Percentiles rank a stretch among this genome's conserved stretches.
phyloP scores from a whole-genome alignment of 2,329 filamentous ascomycete species.

The Apiospora koreana region DNA sequence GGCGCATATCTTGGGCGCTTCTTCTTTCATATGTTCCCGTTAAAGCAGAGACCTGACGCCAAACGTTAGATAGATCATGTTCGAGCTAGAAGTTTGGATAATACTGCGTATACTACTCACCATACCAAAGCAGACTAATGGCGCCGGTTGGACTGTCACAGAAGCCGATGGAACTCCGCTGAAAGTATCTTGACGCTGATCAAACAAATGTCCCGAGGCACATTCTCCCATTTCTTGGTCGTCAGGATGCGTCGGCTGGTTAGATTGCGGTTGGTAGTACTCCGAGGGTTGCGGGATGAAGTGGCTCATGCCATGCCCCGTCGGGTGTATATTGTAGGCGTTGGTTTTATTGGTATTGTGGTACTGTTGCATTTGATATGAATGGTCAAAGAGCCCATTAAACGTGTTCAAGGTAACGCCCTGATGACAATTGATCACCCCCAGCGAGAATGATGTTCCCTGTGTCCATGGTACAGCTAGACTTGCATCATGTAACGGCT shows the following conservation, averaged over 20 bases:
- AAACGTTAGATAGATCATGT: background rate
- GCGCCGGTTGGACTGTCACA: too few species aligned
- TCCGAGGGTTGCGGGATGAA: background rate
- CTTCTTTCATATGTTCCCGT: background rate
- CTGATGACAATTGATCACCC: too few species aligned
- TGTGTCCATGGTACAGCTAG: too few species aligned
- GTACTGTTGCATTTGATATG: background rate
- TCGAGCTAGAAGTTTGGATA: background rate
- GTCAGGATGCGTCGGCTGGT: too few species aligned
- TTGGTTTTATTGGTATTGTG: background rate
- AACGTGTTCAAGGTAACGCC: too few species aligned
- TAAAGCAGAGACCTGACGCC: background rate
- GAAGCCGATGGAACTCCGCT: background rate
- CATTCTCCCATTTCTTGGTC: background rate
- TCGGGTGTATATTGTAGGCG: background rate
- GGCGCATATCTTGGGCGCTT: background rate
- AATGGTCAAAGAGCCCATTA: background rate
- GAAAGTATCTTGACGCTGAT: too few species aligned
- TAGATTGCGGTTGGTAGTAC: background rate
- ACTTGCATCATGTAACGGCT: background rate
- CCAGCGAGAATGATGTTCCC: too few species aligned
- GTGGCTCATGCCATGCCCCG: background rate
- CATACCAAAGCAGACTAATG: background rate
- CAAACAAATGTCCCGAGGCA: background rate
- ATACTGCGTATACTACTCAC: background rate